A percentile compares a stretch with the other conserved stretches of the same genome.
Evolutionary conservation across 2,329 filamentous ascomycete genomes (phyloP).

Genomic region (Xylaria sp.): DNA sequence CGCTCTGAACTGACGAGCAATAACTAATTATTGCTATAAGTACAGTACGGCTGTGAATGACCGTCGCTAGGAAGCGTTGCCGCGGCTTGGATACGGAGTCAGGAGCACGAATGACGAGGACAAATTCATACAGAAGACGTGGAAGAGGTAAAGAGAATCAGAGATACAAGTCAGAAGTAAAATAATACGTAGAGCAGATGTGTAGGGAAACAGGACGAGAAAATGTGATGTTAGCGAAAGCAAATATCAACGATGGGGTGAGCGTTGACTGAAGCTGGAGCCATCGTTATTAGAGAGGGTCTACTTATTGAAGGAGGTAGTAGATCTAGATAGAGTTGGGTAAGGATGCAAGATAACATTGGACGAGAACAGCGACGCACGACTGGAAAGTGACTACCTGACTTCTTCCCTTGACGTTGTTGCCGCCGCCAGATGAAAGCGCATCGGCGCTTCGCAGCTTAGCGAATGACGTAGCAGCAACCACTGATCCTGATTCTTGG

Average conservation of each 20-base stretch:
- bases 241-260: conserved; percentile 3
- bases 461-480: conserved; percentile 44
- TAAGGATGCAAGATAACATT: not conserved
- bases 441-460: conserved; percentile 24
- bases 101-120: not conserved
- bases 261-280: conserved; percentile 12
- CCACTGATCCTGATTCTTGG: conserved; percentile 15
- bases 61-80: not conserved
- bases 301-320: not conserved
- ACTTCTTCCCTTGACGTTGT: conserved; percentile 9
- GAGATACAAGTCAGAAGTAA: not conserved
- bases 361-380: not conserved
- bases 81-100: not conserved
- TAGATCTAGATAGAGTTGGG: not conserved
- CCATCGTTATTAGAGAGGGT: conserved; percentile 12
- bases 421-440: conserved; percentile 5
- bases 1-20: not conserved
- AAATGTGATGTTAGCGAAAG: conserved; percentile 11
- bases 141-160: not conserved
- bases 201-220: conserved; percentile 15
- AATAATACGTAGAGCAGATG: conserved; percentile 17
- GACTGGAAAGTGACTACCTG: not conserved
- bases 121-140: not conserved
- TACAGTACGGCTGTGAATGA: not conserved
- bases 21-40: not conserved